Percentiles rank a stretch among this genome's conserved stretches.
These are phyloP conservation scores for Fonsecaea monophora DNA, from an alignment of 2,329 filamentous ascomycete genomes.

Conservation along the genomic window DNA sequence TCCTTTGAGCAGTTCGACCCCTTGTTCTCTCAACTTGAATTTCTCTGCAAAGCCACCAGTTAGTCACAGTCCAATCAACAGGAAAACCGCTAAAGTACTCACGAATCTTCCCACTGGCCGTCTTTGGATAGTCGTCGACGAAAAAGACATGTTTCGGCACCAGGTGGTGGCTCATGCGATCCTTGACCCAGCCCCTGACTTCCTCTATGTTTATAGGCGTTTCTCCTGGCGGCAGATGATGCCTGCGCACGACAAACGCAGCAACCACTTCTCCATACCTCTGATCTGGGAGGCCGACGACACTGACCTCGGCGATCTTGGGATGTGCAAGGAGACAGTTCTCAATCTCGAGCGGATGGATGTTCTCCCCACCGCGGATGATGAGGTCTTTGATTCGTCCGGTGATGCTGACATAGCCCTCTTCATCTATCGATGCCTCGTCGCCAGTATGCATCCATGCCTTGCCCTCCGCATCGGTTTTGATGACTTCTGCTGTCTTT, in stretches of 20 bases:
- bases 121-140: slow-evolving; percentile 86
- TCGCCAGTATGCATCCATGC: slow-evolving; percentile 94
- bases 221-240: slow-evolving; percentile 54
- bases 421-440: slow-evolving; percentile 78
- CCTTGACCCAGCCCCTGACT: slow-evolving; percentile 74
- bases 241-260: slow-evolving; percentile 73
- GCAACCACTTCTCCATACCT: slow-evolving; percentile 85
- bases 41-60: slow-evolving; percentile 27
- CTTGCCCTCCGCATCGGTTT: slow-evolving; percentile 50
- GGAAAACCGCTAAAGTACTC: slow-evolving; percentile 56
- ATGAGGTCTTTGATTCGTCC: slow-evolving; percentile 78
- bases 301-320: slow-evolving; percentile 74
- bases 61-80: background rate
- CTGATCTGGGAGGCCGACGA: slow-evolving; percentile 83
- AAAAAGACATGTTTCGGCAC: slow-evolving; percentile 92
- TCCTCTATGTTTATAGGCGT: slow-evolving; percentile 61
- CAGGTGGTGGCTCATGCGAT: slow-evolving; percentile 73
- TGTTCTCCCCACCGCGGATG: slow-evolving; percentile 94
- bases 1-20: slow-evolving; percentile 54
- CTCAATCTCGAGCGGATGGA: slow-evolving; percentile 91
- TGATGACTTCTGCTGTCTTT: slow-evolving; percentile 72
- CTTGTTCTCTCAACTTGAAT: slow-evolving; percentile 78
- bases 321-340: slow-evolving; percentile 80
- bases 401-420: slow-evolving; percentile 82
- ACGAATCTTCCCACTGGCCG: slow-evolving; percentile 94